Percentiles rank a stretch among this genome's conserved stretches.
Evolutionary conservation across 306 rosid genomes (phyloP).

Genomic region (Castanospermum australe): DNA sequence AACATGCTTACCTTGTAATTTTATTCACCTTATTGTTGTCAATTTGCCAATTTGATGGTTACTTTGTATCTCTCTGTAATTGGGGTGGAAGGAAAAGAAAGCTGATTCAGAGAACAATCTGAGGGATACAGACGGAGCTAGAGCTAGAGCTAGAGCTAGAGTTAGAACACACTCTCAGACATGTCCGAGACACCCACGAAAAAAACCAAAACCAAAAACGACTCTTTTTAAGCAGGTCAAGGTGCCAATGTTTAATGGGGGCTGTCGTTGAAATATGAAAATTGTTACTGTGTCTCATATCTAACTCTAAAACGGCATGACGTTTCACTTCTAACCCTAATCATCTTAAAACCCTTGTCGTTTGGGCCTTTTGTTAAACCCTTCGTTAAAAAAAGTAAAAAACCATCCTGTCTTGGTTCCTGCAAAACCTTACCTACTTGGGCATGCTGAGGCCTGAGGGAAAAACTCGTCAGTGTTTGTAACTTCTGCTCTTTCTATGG

Average conservation of each 20-base stretch:
- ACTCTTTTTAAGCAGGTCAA: too few species aligned
- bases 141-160: background rate
- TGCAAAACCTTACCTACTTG: constrained; percentile 30
- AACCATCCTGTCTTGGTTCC: too few species aligned
- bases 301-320: constrained; percentile 1
- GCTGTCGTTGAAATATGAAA: background rate
- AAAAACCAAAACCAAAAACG: background rate
- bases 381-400: background rate
- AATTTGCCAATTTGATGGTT: background rate
- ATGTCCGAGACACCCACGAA: background rate
- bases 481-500: constrained; percentile 47
- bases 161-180: background rate
- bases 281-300: too few species aligned
- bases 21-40: background rate
- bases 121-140: too few species aligned
- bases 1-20: background rate
- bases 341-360: constrained; percentile 33
- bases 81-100: background rate
- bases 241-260: background rate
- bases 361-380: constrained; percentile 32
- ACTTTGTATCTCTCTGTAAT: background rate
- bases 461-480: constrained; percentile 25
- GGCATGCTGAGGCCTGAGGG: constrained; percentile 28
- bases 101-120: background rate
- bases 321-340: background rate